Evolutionary conservation across 208 protist species (phyloP).

Genomic region (Balamuthia mandrillaris): DNA sequence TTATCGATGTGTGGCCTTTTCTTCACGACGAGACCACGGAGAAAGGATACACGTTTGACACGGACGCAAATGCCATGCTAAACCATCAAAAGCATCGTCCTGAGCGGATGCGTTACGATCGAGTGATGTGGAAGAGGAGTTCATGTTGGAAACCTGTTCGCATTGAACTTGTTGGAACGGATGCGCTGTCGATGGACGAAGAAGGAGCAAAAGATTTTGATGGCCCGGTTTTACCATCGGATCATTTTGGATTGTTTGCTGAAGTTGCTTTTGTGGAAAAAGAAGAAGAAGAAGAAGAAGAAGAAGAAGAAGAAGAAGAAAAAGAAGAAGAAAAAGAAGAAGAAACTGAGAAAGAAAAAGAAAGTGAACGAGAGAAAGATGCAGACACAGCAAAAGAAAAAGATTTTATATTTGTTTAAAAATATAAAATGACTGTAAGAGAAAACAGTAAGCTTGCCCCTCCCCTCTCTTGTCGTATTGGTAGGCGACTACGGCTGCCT

Average conservation of each 20-base stretch:
- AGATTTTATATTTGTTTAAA: too few species aligned
- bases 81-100: too few species aligned
- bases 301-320: not conserved
- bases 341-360: not conserved
- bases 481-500: too few species aligned
- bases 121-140: conserved; percentile 15
- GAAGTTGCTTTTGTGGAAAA: not conserved
- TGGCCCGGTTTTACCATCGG: not conserved
- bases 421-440: too few species aligned
- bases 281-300: not conserved
- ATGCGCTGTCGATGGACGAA: not conserved
- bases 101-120: conserved; percentile 25
- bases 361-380: not conserved
- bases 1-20: not conserved
- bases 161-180: not conserved
- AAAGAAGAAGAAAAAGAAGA: not conserved
- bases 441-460: too few species aligned
- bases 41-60: conserved; percentile 28
- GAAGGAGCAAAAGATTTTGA: not conserved
- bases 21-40: not conserved
- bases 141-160: not conserved
- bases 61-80: not conserved
- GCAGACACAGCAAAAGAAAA: not conserved
- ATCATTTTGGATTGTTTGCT: conserved; percentile 2
- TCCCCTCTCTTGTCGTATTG: too few species aligned